Percentiles rank a stretch among this genome's conserved stretches.
phyloP scores from a whole-genome alignment of 176 grass and related monocot genomes.

The Raddia distichophylla region DNA sequence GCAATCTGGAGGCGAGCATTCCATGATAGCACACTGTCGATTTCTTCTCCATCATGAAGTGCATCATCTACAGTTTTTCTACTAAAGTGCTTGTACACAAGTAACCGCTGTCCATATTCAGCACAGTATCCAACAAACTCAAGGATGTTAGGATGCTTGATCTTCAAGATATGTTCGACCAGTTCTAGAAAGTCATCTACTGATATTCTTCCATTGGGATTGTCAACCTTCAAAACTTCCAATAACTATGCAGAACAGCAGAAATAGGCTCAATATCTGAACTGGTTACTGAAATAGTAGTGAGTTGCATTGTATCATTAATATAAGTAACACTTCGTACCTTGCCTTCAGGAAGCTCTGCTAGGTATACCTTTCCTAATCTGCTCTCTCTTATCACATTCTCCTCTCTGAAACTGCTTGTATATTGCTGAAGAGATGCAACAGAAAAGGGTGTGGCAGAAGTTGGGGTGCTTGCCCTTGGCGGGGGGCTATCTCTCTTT shows the following conservation, averaged over 20 bases:
- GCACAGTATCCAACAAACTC: slow-evolving; percentile 94
- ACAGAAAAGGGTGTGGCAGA: slow-evolving; percentile 80
- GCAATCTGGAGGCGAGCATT: slow-evolving; percentile 71
- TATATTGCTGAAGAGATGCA: slow-evolving; percentile 88
- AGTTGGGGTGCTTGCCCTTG: slow-evolving; percentile 38
- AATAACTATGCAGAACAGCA: slow-evolving; percentile 62
- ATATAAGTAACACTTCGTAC: slow-evolving; percentile 49
- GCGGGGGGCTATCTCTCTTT: slow-evolving; percentile 46
- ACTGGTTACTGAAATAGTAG: slow-evolving; percentile 9
- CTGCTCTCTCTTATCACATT: slow-evolving; percentile 90
- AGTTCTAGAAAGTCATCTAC: slow-evolving; percentile 78
- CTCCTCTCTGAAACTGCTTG: slow-evolving; percentile 74
- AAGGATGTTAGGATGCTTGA: slow-evolving; percentile 77
- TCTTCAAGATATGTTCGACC: slow-evolving; percentile 56
- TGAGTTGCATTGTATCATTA: slow-evolving; percentile 7
- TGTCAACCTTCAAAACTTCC: slow-evolving; percentile 95
- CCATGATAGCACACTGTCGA: slow-evolving; percentile 59
- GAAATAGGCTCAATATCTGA: slow-evolving; percentile 17
- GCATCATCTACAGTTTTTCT: slow-evolving; percentile 80
- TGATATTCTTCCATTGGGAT: slow-evolving; percentile 72
- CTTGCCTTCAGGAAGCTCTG: slow-evolving; percentile 84
- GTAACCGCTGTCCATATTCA: slow-evolving; percentile 86
- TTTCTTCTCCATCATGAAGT: slow-evolving; percentile 67
- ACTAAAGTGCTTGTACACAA: slow-evolving; percentile 93
- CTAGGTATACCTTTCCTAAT: slow-evolving; percentile 75